A percentile compares a stretch with the other conserved stretches of the same genome.
Conservation (phyloP, 805 yeast species). For the Hyphopichia homilentoma region DNA sequence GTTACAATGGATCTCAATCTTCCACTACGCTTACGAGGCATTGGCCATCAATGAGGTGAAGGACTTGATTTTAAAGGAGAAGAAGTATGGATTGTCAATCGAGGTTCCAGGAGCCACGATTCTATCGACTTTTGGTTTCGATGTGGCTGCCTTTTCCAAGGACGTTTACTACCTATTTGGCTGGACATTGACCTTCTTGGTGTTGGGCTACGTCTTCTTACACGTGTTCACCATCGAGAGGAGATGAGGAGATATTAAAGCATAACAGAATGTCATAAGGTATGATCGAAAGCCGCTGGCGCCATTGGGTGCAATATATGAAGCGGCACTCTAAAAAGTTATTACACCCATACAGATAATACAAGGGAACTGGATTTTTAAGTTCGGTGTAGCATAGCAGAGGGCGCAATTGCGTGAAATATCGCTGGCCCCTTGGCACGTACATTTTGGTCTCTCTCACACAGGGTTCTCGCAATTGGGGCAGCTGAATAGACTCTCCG, state of each 20-base stretch:
- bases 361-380: no score
- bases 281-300: no score
- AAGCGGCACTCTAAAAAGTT: no score
- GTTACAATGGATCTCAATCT: constrained; percentile 81
- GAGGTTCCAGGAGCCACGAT: constrained; percentile 98
- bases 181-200: constrained; percentile 55
- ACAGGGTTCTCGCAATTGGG: no score
- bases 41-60: constrained; percentile 89
- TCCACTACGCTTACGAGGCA: constrained; percentile 96
- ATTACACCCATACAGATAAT: no score
- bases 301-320: no score
- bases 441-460: no score
- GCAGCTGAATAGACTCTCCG: no score
- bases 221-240: constrained; percentile 73
- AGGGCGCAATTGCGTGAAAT: no score
- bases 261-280: background rate
- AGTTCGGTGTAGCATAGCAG: no score
- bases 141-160: constrained; percentile 66
- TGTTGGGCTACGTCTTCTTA: constrained; percentile 71
- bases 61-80: constrained; percentile 77
- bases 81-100: constrained; percentile 87
- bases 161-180: constrained; percentile 62
- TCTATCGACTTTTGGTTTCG: constrained; percentile 90
- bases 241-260: constrained; percentile 33
- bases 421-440: no score